phyloP scores from a whole-genome alignment of 805 yeast genomes.

The Kurtzmaniella fragi region DNA sequence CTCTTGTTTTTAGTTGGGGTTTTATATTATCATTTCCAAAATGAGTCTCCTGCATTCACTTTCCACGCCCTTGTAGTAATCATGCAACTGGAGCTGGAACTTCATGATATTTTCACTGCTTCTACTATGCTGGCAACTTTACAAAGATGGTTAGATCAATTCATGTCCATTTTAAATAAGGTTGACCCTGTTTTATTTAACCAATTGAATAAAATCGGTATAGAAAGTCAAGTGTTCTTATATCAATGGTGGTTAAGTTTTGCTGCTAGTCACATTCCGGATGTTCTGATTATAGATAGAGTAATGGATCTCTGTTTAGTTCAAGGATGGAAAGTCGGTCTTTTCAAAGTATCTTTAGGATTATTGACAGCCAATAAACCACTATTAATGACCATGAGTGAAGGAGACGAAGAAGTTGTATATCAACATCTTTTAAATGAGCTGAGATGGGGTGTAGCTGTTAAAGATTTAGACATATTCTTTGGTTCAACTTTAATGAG shows the following conservation, averaged over 20 bases:
- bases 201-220: constrained; percentile 37
- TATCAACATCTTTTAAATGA: constrained; percentile 41
- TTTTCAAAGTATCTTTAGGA: constrained; percentile 53
- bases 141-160: constrained; percentile 48
- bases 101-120: constrained; percentile 45
- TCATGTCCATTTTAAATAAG: constrained; percentile 36
- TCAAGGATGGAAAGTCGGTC: constrained; percentile 49
- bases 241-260: constrained; percentile 65
- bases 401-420: constrained; percentile 38
- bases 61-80: constrained; percentile 51
- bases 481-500: constrained; percentile 33
- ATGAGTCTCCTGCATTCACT: constrained; percentile 27
- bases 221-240: constrained; percentile 45
- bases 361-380: constrained; percentile 45
- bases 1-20: constrained; percentile 60
- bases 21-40: constrained; percentile 36
- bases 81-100: constrained; percentile 52
- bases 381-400: constrained; percentile 29
- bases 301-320: constrained; percentile 46
- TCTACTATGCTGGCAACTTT: constrained; percentile 52
- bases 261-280: constrained; percentile 57
- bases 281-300: constrained; percentile 41
- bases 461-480: constrained; percentile 31
- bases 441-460: constrained; percentile 38
- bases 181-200: constrained; percentile 35